phyloP scores from a whole-genome alignment of 2,329 filamentous ascomycete species.

The Periconia sp. region DNA sequence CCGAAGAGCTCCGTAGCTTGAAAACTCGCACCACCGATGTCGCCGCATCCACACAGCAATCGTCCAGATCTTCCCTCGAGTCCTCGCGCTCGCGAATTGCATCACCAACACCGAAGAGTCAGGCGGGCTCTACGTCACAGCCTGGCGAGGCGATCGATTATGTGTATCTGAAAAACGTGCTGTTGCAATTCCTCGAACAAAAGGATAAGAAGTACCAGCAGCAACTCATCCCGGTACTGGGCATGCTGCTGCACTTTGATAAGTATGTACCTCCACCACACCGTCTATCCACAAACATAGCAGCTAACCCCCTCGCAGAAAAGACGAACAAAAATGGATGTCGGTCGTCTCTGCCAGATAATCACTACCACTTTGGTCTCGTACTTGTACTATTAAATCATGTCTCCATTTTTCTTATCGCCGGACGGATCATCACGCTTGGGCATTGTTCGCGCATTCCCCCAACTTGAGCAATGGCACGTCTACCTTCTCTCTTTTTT shows the following conservation, averaged over 20 bases:
- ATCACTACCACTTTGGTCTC: not conserved
- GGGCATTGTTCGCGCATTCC: not conserved
- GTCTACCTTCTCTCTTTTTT: conserved; percentile 5
- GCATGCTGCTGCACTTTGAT: conserved; percentile 75
- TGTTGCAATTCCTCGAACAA: conserved; percentile 79
- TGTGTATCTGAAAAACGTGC: conserved; percentile 76
- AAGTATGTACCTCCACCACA: conserved; percentile 55
- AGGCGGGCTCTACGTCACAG: conserved; percentile 26
- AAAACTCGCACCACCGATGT: conserved; percentile 49
- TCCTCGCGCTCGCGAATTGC: conserved; percentile 50
- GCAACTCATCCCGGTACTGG: conserved; percentile 76
- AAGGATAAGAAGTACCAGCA: conserved; percentile 75
- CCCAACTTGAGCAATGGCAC: conserved; percentile 8
- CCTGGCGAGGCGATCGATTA: conserved; percentile 52
- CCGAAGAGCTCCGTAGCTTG: conserved; percentile 59
- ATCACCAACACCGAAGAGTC: conserved; percentile 50
- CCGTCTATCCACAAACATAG: not conserved
- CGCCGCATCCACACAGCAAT: conserved; percentile 43
- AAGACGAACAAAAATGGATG: conserved; percentile 86
- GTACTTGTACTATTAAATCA: not conserved
- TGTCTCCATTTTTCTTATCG: not conserved
- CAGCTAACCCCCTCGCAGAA: conserved; percentile 45
- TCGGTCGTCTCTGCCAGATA: conserved; percentile 64
- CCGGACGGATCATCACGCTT: too few relatives aligned
- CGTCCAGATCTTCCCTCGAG: conserved; percentile 62